These are phyloP conservation scores for Coffea humblotiana DNA, from an alignment of 305 asterid genomes.

Conservation along the genomic window DNA sequence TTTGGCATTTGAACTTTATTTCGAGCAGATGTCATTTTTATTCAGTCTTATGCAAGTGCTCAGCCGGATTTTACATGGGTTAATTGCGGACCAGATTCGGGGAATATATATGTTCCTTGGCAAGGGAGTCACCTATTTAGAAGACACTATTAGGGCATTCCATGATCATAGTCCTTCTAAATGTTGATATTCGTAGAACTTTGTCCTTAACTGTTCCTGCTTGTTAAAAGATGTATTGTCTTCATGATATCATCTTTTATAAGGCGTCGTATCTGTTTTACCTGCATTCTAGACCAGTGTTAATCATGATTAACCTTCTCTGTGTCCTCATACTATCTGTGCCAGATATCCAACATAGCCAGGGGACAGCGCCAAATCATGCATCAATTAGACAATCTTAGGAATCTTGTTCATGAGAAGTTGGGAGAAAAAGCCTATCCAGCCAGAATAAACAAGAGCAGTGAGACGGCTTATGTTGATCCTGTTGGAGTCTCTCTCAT, in stretches of 20 bases:
- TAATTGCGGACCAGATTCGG: neutral
- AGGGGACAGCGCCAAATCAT: slow-evolving; percentile 84
- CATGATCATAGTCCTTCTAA: neutral
- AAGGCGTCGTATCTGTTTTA: neutral
- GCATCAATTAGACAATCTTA: slow-evolving; percentile 54
- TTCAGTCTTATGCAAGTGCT: neutral
- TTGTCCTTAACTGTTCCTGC: neutral
- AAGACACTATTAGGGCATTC: neutral
- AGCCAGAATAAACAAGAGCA: slow-evolving; percentile 14
- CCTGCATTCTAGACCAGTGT: neutral
- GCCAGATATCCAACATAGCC: slow-evolving; percentile 62
- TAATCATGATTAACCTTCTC: neutral
- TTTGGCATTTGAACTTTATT: neutral
- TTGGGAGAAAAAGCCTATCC: slow-evolving; percentile 4
- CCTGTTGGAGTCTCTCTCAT: slow-evolving; percentile 20
- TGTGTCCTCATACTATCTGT: slow-evolving; percentile 9
- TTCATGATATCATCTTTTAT: neutral
- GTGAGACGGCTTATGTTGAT: slow-evolving; percentile 10
- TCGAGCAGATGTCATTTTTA: neutral
- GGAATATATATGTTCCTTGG: neutral
- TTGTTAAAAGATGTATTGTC: neutral
- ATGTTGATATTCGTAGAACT: neutral
- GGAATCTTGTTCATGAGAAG: slow-evolving; percentile 32
- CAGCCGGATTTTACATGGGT: neutral
- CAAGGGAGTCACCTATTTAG: neutral